Percentiles rank a stretch among this genome's conserved stretches.
phyloP scores from a whole-genome alignment of 495 filamentous ascomycete species.

The Staphylotrichum tortipilum region DNA sequence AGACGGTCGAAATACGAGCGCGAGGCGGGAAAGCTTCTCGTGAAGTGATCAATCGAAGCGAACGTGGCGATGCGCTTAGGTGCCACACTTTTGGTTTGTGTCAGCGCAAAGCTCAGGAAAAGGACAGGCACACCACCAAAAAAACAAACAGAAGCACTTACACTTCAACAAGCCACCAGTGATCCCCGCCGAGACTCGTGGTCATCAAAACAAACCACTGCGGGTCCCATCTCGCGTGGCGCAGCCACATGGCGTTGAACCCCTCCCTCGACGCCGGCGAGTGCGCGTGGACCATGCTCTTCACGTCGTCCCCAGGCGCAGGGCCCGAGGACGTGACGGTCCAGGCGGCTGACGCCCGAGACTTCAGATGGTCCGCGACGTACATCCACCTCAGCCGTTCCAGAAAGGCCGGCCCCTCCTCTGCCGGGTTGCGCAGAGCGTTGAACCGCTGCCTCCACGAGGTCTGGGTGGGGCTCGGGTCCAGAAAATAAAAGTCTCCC shows the following conservation, averaged over 20 bases:
- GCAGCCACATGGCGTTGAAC: constrained; percentile 55
- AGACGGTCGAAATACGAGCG: constrained; percentile 34
- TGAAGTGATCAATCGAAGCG: constrained; percentile 29
- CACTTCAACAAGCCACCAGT: constrained; percentile 66
- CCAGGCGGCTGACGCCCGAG: constrained; percentile 55
- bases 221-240: constrained; percentile 50
- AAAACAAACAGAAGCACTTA: constrained; percentile 28
- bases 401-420: constrained; percentile 45
- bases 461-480: not conserved
- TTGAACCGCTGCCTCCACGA: constrained; percentile 41
- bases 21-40: constrained; percentile 24
- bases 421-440: constrained; percentile 39
- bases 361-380: constrained; percentile 55
- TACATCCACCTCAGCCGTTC: constrained; percentile 49
- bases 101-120: constrained; percentile 7
- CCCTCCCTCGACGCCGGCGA: constrained; percentile 32
- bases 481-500: constrained; percentile 40
- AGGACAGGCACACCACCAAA: too few relatives aligned
- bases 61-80: constrained; percentile 21
- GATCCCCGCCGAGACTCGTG: constrained; percentile 63
- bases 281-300: constrained; percentile 45
- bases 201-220: constrained; percentile 62
- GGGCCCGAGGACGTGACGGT: constrained; percentile 40
- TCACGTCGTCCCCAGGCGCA: constrained; percentile 50
- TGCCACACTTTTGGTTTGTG: constrained; percentile 9